Base-by-base conservation (phyloP, 805 yeast genomes). In the Starmerella sirachaensis region DNA sequence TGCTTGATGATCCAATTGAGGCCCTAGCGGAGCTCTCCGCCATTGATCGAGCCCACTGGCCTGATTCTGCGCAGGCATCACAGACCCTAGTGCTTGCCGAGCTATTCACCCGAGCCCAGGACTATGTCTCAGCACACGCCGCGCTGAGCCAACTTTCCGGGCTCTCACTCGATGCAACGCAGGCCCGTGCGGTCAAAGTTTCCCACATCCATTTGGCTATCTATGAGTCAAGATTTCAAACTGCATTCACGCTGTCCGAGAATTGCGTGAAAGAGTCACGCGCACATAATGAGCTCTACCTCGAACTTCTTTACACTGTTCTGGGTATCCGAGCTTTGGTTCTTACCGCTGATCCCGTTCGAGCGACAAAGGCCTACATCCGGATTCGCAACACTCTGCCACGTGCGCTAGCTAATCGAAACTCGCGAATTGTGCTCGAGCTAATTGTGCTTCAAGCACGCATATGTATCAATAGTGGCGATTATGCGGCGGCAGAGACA, bases 381-480 rank as follows among this genome's bases (percentile, higher is more conserved):
- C 31, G 29, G 18, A 24, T 36, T 11, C 6, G 19, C 25, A 19
- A 16, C n/a, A 23, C 31, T 23, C 30, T 36, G 24, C 24, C 14
- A 16, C 13, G 11, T 4, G 31, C 38, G 2, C 10, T n/a, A 18
- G 11, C 14, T 17, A 11, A 9, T 14, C 16, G 34, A 10, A 18
- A 21, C 18, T 9, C 30, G 16, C 29, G 31, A 12, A 12, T 30
- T 2, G 31, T 30, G 18, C 21, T 36, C 13, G 40, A 36, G 22
- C 33, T 30, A 13, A 31, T 25, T n/a, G 12, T 36, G 18, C 35
- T 30, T 13, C 23, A 31, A 21, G 35, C 35, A n/a, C 40, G 40
- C 12, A 18, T 36, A 7, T 20, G 21, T 16, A 20, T 14, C 21
- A 25, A 30, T 13, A 27, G 13, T 13, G 27, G 27, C 20, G 31